Evolutionary conservation across 2,329 filamentous ascomycete genomes (phyloP), one percentile per base, ranked within the genome.

Genomic region (Tolypocladium ovalisporum): DNA sequence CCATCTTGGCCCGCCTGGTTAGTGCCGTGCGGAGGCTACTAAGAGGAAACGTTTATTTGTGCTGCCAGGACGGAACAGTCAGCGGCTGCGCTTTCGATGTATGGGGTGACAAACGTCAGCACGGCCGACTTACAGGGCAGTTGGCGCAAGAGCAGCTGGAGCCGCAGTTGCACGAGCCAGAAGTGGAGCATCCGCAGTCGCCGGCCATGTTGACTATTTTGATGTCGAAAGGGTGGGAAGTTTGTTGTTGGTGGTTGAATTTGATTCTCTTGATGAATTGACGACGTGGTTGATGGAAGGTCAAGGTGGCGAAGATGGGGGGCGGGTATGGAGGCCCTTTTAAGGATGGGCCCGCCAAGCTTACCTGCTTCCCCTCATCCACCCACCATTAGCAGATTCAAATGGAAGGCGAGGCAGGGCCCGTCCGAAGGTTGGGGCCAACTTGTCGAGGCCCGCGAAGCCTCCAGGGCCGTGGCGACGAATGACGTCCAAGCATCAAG

Each of bases 121-220:
- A 47, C 19, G 24, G 10, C 54, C 42, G 32, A 69, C 73, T 65
- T 71, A 76, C 75, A 63, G 74, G 73, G 72, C 75, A 76, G 65
- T 67, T 67, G 52, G 66, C 62, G 62, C 75, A 76, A 61, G 73
- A 70, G 73, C 75, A 76, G 68, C 62, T 47, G 35, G 67, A 65
- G 64, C 74, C 74, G 67, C 75, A 76, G 65, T 66, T 64, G 66
- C 75, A 76, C 56, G 70, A 64, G 63, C 74, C 74, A 60, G 72
- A 70, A 55, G 68, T 63, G 62, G 71, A 63, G 61, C 74, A 76
- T 65, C 73, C 73, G 62, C 73, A 76, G 65, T 69, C 72, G 66
- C 67, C n/a, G n/a, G n/a, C 66, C 74, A 76, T 76, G 63, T 59
- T 75, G 66, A 68, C 59, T 51, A 52, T 54, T 60, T 59, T 54